Conservation (phyloP, 2,329 filamentous ascomycete species). For the Hymenotorrendiella dingleyae region DNA sequence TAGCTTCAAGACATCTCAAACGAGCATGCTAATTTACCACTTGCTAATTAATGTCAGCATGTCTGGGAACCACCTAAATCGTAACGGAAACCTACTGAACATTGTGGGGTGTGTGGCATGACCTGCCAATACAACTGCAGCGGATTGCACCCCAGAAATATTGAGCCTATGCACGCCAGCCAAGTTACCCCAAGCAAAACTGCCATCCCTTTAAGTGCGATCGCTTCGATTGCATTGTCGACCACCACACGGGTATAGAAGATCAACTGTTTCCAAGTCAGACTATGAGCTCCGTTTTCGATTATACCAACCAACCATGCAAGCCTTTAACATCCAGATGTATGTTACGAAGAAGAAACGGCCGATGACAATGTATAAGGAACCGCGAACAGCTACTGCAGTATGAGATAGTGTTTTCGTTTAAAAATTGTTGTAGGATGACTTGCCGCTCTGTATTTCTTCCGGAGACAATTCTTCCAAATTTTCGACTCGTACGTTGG, state of each 20-base stretch:
- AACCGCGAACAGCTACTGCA: constrained; percentile 15
- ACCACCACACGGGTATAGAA: constrained; percentile 18
- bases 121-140: constrained; percentile 19
- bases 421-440: no score
- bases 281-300: neutral
- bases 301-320: constrained; percentile 18
- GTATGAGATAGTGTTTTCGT: neutral
- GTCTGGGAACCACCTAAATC: neutral
- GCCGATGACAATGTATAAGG: constrained; percentile 14
- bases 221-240: constrained; percentile 9
- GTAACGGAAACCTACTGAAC: constrained; percentile 13
- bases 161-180: constrained; percentile 10
- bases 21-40: constrained; percentile 16
- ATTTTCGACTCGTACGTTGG: constrained; percentile 9
- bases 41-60: constrained; percentile 14
- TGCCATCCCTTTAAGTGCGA: constrained; percentile 8
- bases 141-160: constrained; percentile 18
- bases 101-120: constrained; percentile 10
- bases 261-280: constrained; percentile 20
- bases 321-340: constrained; percentile 23
- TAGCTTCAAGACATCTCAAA: neutral
- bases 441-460: neutral
- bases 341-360: constrained; percentile 18
- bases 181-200: constrained; percentile 14
- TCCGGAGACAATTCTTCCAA: constrained; percentile 2